Evolutionary conservation across 2,329 filamentous ascomycete species (phyloP).

Genomic region (Cladophialophora yegresii): DNA sequence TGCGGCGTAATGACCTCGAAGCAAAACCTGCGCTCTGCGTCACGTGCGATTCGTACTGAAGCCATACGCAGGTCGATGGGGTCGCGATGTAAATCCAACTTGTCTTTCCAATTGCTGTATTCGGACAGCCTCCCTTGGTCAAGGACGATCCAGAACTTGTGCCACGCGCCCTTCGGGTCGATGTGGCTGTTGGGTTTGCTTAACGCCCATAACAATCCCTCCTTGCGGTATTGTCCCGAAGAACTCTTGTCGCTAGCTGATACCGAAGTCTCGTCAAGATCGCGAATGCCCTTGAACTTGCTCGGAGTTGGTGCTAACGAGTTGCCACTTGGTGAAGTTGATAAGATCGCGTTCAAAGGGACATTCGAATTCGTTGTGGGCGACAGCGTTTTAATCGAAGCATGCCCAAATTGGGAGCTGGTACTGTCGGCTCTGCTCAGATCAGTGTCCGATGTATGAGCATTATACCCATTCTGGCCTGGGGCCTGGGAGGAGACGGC

Average conservation of each 20-base stretch:
- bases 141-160: constrained; percentile 99
- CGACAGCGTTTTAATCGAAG: constrained; percentile 44
- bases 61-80: constrained; percentile 96
- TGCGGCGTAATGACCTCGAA: constrained; percentile 98
- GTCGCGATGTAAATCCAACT: constrained; percentile 93
- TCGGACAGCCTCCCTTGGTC: constrained; percentile 96
- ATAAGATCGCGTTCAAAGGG: constrained; percentile 40
- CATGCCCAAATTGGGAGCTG: constrained; percentile 63
- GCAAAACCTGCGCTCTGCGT: constrained; percentile 91
- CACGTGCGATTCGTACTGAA: constrained; percentile 91
- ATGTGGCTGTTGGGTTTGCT: constrained; percentile 92
- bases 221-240: constrained; percentile 73
- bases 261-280: constrained; percentile 82
- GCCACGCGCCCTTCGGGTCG: constrained; percentile 94
- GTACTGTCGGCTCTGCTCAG: constrained; percentile 73
- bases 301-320: constrained; percentile 47
- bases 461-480: constrained; percentile 50
- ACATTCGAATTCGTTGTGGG: constrained; percentile 39
- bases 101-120: constrained; percentile 99
- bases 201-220: constrained; percentile 91
- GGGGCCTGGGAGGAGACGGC: constrained; percentile 37
- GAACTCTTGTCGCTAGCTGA: constrained; percentile 53
- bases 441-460: constrained; percentile 65
- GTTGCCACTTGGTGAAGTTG: constrained; percentile 45
- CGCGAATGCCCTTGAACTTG: constrained; percentile 86